Evolutionary conservation across 495 filamentous ascomycete genomes (phyloP), one percentile per base, ranked within the genome.

Genomic region (Xylaria venustula): DNA sequence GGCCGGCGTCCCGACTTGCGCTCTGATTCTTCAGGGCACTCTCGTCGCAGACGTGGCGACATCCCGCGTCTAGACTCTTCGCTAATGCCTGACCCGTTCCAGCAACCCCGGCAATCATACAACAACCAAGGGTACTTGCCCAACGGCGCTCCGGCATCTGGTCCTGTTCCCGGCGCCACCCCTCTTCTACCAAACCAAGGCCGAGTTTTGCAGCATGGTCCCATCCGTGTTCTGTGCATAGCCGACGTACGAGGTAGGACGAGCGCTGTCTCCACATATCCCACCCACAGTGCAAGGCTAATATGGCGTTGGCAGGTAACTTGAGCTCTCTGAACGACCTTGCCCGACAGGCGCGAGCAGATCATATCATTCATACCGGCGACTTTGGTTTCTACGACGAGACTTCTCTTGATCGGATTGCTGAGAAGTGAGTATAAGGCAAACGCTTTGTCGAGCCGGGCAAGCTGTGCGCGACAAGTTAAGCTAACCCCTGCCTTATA

Each of bases 321-420:
- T 82, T 99, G 54, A 87, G 87, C 75, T 97, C 94, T 60, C 81
- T 99, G 66, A 99, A 99, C 78, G 92, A 98, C 41, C 86, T 98
- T 54, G 95, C 95, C 59, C 92, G 88, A 73, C 87, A 92, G 69
- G 94, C 95, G 54, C 88, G 88, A 68, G 94, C 94, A 54, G 91
- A 97, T 75, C 89, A 96, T 73, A 95, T 99, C 68, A 90, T 99
- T 63, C 94, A 99, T 76, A 98, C 95, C 34, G 95, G 95, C 71
- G 95, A 99, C 71, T 99, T 99, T 71, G 95, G 95, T 54, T 99
- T 99, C 78, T 99, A 99, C 76, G 95, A 99, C 71, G 91, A 95
- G 52, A 89, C 86, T 41, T 99, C 95, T 9, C 79, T 99, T 32
- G 93, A 99, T 67, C 89, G 95, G 57, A 98, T 99, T 80, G 94